These are phyloP conservation scores for Avicennia marina DNA, from an alignment of 257 asterid species.

Conservation along the genomic window DNA sequence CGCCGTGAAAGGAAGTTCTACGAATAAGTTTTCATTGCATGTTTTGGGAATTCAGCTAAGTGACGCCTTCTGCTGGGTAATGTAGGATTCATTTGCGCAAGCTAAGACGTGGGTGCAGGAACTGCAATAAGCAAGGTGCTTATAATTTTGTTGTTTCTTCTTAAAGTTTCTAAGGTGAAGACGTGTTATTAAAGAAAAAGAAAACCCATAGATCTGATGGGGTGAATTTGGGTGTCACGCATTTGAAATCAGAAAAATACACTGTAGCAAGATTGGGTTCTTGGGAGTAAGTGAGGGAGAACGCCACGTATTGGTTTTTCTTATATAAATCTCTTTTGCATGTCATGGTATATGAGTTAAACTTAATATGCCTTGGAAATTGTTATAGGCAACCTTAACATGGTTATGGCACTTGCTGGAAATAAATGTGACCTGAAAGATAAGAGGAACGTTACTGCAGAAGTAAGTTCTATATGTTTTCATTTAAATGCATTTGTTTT, in stretches of 20 bases:
- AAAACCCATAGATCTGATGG: neutral
- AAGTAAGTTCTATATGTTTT: slow-evolving; percentile 38
- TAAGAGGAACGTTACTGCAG: slow-evolving; percentile 64
- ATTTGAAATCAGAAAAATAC: neutral
- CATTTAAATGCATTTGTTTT: slow-evolving; percentile 8
- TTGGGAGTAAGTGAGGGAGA: slow-evolving; percentile 7
- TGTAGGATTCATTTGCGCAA: slow-evolving; percentile 64
- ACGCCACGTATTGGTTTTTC: neutral
- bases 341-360: too few relatives aligned
- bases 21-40: neutral
- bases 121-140: slow-evolving; percentile 84
- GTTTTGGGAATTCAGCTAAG: neutral
- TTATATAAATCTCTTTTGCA: neutral
- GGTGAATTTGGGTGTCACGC: neutral
- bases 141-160: slow-evolving; percentile 5
- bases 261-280: neutral
- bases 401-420: slow-evolving; percentile 89
- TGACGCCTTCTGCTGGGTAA: slow-evolving; percentile 15
- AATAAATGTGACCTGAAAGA: slow-evolving; percentile 82
- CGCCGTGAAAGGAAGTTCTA: neutral
- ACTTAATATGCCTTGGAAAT: neutral
- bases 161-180: too few relatives aligned
- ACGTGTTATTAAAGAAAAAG: too few relatives aligned
- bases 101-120: slow-evolving; percentile 98
- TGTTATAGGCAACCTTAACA: slow-evolving; percentile 66